A percentile compares a stretch with the other conserved stretches of the same genome.
Conservation (phyloP, 495 filamentous ascomycete species). For the Darksidea phi region DNA sequence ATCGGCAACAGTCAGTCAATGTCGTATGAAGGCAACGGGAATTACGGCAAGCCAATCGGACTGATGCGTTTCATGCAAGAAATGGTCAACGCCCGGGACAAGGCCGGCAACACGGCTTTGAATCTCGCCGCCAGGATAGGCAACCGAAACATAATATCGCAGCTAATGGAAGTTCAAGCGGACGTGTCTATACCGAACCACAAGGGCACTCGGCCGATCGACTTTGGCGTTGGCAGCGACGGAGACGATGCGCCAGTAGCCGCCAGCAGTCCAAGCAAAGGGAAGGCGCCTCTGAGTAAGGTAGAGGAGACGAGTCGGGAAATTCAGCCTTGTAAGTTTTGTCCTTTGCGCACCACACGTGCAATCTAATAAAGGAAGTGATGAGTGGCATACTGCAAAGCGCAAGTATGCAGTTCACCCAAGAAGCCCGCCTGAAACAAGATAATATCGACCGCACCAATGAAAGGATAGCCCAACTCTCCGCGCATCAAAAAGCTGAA, state of each 20-base stretch:
- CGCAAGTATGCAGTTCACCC: slow-evolving; percentile 69
- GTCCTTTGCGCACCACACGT: slow-evolving; percentile 4
- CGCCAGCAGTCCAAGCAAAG: slow-evolving; percentile 42
- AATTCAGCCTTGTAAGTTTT: slow-evolving; percentile 54
- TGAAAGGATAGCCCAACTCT: slow-evolving; percentile 70
- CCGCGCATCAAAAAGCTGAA: slow-evolving; percentile 72
- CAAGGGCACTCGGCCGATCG: slow-evolving; percentile 77
- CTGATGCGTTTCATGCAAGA: slow-evolving; percentile 90
- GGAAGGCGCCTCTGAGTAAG: slow-evolving; percentile 36
- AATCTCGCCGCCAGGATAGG: slow-evolving; percentile 89
- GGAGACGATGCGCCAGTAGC: slow-evolving; percentile 45
- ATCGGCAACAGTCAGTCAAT: slow-evolving; percentile 31
- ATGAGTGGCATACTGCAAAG: slow-evolving; percentile 61
- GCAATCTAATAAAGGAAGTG: slow-evolving; percentile 4
- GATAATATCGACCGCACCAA: slow-evolving; percentile 75
- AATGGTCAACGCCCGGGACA: slow-evolving; percentile 90
- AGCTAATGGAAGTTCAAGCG: slow-evolving; percentile 88
- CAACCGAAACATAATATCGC: slow-evolving; percentile 85
- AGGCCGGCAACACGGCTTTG: slow-evolving; percentile 88
- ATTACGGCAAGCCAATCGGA: slow-evolving; percentile 62
- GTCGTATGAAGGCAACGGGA: slow-evolving; percentile 28
- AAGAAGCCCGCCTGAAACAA: slow-evolving; percentile 77
- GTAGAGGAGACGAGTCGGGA: slow-evolving; percentile 40
- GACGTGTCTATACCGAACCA: slow-evolving; percentile 86
- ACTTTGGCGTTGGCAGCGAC: slow-evolving; percentile 86